phyloP scores from a whole-genome alignment of 2,329 filamentous ascomycete genomes.

The Trichoderma atroviride region DNA sequence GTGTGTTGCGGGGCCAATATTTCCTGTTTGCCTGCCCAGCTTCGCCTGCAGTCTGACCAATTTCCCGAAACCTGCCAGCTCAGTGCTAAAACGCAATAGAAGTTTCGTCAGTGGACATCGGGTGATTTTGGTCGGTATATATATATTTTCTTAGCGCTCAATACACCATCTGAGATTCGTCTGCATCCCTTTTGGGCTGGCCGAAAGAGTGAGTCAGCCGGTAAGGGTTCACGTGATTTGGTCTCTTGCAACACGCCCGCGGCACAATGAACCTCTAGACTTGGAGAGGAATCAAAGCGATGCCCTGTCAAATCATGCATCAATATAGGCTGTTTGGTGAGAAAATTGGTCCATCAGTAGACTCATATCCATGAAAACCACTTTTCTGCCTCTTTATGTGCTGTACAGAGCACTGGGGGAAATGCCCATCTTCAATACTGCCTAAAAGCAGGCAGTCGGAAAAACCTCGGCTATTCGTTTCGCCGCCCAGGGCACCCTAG shows the following conservation, averaged over 20 bases:
- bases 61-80: neutral
- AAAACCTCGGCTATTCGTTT: neutral
- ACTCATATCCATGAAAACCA: neutral
- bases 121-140: neutral
- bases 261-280: neutral
- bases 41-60: neutral
- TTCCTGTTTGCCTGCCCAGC: neutral
- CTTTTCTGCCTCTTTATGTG: neutral
- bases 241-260: neutral
- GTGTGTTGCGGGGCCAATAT: neutral
- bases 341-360: neutral
- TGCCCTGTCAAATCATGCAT: neutral
- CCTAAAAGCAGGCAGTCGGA: neutral
- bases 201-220: constrained; percentile 5
- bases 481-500: neutral
- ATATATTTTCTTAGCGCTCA: neutral
- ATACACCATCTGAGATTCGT: no score
- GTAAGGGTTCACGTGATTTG: neutral
- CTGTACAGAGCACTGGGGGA: no score
- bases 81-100: neutral
- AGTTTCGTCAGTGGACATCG: no score
- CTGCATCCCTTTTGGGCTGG: neutral
- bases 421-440: neutral
- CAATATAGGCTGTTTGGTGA: neutral
- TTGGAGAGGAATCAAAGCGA: neutral